These are phyloP conservation scores for Fusarium musae DNA, from an alignment of 2,329 filamentous ascomycete genomes.

Conservation along the genomic window DNA sequence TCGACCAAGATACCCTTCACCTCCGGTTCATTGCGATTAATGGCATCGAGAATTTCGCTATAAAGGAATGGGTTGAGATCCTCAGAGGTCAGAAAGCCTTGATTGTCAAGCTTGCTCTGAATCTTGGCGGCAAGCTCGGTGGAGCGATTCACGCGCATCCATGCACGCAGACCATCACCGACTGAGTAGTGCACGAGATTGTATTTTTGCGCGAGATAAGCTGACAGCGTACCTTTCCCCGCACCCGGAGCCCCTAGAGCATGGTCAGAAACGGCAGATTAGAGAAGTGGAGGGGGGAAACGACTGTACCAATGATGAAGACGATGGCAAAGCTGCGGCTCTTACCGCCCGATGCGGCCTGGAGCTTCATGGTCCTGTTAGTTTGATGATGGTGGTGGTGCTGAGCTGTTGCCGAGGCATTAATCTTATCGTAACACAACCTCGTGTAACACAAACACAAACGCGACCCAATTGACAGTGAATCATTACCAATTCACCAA, in stretches of 20 bases:
- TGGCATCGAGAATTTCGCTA: neutral
- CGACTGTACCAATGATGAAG: neutral
- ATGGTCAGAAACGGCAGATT: neutral
- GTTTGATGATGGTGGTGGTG: neutral
- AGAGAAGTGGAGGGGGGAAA: neutral
- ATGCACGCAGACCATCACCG: neutral
- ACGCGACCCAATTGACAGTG: neutral
- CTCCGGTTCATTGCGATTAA: neutral
- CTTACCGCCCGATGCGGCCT: too few species aligned
- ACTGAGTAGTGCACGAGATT: neutral
- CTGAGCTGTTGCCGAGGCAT: neutral
- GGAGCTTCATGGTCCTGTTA: neutral
- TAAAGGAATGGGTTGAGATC: neutral
- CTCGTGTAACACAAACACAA: neutral
- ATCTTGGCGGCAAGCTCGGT: neutral
- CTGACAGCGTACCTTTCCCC: neutral
- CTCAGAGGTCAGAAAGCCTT: neutral
- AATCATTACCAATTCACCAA: neutral
- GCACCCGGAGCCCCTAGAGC: neutral
- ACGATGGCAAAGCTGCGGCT: neutral
- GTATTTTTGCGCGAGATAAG: neutral
- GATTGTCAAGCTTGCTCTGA: neutral
- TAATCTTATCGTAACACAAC: neutral
- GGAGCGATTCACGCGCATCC: neutral
- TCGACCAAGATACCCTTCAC: neutral